phyloP scores from a whole-genome alignment of 805 yeast genomes.

The Wilhelminamyces savonicus region DNA sequence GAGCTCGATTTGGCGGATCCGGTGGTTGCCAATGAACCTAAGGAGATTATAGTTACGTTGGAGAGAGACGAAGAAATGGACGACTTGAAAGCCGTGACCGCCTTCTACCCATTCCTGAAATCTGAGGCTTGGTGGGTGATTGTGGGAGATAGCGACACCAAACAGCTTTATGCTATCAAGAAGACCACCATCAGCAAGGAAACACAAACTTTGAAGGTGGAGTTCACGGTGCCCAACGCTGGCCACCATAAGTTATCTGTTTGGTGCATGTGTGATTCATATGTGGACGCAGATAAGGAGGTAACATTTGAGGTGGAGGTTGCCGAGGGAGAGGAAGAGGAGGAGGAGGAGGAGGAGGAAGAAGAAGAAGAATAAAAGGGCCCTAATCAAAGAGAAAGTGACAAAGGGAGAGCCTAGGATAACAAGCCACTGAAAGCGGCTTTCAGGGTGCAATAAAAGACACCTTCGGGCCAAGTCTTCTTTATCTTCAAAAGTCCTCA shows the following conservation, averaged over 20 bases:
- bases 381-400: no score
- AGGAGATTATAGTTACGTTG: constrained; percentile 41
- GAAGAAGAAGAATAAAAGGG: no score
- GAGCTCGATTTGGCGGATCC: constrained; percentile 37
- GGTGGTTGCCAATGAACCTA: constrained; percentile 43
- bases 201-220: constrained; percentile 45
- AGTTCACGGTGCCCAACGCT: constrained; percentile 49
- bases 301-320: constrained; percentile 47
- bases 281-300: constrained; percentile 90
- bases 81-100: constrained; percentile 53
- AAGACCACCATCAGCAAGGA: constrained; percentile 52
- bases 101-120: constrained; percentile 54
- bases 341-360: no score
- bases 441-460: no score
- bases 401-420: no score
- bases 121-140: constrained; percentile 84
- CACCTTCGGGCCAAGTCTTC: no score
- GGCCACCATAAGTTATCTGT: constrained; percentile 61
- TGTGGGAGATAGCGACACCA: constrained; percentile 57
- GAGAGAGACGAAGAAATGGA: constrained; percentile 74
- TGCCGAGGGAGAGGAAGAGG: no score
- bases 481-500: no score
- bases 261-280: constrained; percentile 90
- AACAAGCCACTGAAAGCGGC: no score
- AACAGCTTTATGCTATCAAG: constrained; percentile 67